Base-by-base conservation (phyloP, 2,329 filamentous ascomycete genomes). In the Penicillium fuscoglaucum region DNA sequence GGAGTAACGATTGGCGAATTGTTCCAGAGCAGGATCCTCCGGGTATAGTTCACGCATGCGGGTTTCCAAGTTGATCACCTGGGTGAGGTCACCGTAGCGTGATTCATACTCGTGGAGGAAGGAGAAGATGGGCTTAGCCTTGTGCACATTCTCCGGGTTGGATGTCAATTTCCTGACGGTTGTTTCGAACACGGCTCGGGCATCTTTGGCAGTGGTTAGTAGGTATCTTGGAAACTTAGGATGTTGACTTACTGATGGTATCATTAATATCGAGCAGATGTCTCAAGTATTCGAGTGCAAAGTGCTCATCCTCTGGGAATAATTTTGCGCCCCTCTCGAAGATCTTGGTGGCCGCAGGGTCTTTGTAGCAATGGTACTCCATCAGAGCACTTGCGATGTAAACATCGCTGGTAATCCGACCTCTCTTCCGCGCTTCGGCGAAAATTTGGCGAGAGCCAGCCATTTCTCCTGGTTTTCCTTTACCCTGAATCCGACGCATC, bases 61-160 rank as follows among this genome's bases (percentile, higher is more conserved):
- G 68, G 88, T 89, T 75, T 99, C 96, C 17, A 99, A 82, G 72
- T 96, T 95, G 63, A 87, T 86, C 54, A 99, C 91, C 68, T 98
- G 93, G 6, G 90, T 86, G 6, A 98, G 83, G 72, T 99, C 95
- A 56, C 96, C 95, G 69, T 93, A 99, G 63, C 92, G 88, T 12
- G 92, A 93, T 78, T 99, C 95, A 72, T 96, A 96, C 67, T 93
- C 89, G 76, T 99, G 93, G 74, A 99, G 93, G 76, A 93, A 98
- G 2, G 87, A 82, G 69, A 96, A 96, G 0, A 99, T 84, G 0
- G 90, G 85, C 73, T 95, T 96, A 9, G 93, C 87, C 70, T 92
- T 95, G 55, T 82, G 77, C 0, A 88, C 78, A 12, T 86, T 85
- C 65, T 92, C 90, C 0, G 90, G 86, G 65, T 93, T 95, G 26